phyloP scores from a whole-genome alignment of 768 basidiomycete species.

The Rhizopogon rudus region DNA sequence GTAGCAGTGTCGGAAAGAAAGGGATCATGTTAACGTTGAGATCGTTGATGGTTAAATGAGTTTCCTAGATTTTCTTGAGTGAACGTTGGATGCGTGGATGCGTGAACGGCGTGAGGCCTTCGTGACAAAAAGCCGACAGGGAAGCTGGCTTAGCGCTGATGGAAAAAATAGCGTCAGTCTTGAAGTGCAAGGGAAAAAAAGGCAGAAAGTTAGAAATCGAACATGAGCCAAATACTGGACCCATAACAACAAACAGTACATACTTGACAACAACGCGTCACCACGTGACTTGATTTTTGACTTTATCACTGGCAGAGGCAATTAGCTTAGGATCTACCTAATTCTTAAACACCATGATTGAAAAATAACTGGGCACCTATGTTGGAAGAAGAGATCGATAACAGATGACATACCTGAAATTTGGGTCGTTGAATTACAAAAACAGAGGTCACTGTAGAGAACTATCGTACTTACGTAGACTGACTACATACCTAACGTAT shows the following conservation, averaged over 20 bases:
- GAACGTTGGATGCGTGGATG: conserved; percentile 22
- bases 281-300: conserved; percentile 16
- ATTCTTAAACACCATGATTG: no score
- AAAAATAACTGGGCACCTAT: no score
- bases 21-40: conserved; percentile 49
- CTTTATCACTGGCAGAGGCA: background rate
- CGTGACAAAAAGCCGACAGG: conserved; percentile 29
- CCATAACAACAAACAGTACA: conserved; percentile 20
- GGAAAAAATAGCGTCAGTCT: conserved; percentile 13
- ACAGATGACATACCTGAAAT: no score
- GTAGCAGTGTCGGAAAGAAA: conserved; percentile 58
- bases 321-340: no score
- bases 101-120: conserved; percentile 35
- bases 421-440: no score
- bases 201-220: conserved; percentile 7
- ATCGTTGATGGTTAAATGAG: conserved; percentile 7
- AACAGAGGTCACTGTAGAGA: no score
- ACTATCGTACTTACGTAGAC: no score
- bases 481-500: no score
- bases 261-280: conserved; percentile 8
- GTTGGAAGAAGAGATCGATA: no score
- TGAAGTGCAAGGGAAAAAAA: conserved; percentile 10
- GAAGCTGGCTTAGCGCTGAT: conserved; percentile 22
- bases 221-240: conserved; percentile 16
- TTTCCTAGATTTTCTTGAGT: conserved; percentile 9